Conservation (phyloP, 768 basidiomycete genomes). For the Suillus spraguei region DNA sequence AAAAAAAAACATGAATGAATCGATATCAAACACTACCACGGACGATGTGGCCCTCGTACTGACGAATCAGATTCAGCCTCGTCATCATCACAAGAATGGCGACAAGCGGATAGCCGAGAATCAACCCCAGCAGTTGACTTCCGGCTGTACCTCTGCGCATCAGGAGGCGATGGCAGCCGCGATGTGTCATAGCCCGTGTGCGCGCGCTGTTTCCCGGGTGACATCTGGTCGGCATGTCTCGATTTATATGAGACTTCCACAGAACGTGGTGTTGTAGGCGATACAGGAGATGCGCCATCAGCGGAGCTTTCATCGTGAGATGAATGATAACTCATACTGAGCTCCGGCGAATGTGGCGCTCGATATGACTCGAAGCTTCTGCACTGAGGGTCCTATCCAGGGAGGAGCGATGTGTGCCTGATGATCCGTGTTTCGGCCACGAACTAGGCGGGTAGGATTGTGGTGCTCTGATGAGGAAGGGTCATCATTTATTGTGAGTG, state of each 20-base stretch:
- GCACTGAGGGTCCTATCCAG: conserved; percentile 15
- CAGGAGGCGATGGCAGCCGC: conserved; percentile 10
- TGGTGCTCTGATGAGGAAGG: conserved; percentile 18
- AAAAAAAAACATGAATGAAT: conserved; percentile 8
- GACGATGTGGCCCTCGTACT: conserved; percentile 41
- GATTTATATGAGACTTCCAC: conserved; percentile 23
- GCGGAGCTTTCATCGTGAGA: conserved; percentile 49
- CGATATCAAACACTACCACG: conserved; percentile 39
- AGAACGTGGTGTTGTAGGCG: conserved; percentile 58
- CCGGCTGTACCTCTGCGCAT: conserved; percentile 22
- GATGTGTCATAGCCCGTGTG: conserved; percentile 3
- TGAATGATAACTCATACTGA: conserved; percentile 32
- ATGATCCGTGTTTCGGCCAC: conserved; percentile 24
- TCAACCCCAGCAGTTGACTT: conserved; percentile 25
- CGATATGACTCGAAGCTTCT: conserved; percentile 18
- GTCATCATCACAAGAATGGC: conserved; percentile 29
- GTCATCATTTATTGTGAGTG: conserved; percentile 14
- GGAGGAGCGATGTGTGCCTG: conserved; percentile 17
- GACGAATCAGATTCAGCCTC: conserved; percentile 42
- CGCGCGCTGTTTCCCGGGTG: conserved; percentile 16
- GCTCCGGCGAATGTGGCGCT: conserved; percentile 23
- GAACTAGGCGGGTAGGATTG: conserved; percentile 26
- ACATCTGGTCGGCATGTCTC: conserved; percentile 19
- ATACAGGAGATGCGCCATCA: conserved; percentile 54
- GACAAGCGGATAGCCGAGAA: conserved; percentile 26